Evolutionary conservation across 345 rosid genomes (phyloP).

Genomic region (Gossypium australe): DNA sequence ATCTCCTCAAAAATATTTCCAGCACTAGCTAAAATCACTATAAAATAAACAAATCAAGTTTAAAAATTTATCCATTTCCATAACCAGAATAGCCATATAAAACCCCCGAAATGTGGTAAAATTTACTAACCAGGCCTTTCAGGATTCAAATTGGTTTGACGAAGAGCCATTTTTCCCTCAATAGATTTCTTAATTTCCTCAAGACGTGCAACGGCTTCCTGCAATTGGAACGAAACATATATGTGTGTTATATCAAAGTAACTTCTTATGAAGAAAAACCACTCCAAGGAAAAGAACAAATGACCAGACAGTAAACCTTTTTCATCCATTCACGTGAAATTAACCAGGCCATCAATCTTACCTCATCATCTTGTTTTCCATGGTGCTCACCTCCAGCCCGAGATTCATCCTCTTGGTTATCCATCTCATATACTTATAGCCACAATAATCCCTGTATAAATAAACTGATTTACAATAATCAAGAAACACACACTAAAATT

Average conservation of each 20-base stretch:
- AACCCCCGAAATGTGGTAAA: background rate
- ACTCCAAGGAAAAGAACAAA: background rate
- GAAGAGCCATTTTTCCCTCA: slow-evolving; percentile 83
- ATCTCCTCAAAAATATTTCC: background rate
- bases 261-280: background rate
- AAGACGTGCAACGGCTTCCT: slow-evolving; percentile 89
- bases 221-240: slow-evolving; percentile 8
- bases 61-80: background rate
- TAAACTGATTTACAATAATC: background rate
- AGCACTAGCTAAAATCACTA: background rate
- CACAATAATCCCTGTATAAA: background rate
- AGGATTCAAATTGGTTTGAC: slow-evolving; percentile 86
- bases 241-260: background rate
- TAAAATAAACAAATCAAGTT: background rate
- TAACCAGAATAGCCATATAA: background rate
- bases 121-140: slow-evolving; percentile 79
- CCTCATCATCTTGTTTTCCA: slow-evolving; percentile 77
- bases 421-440: slow-evolving; percentile 33
- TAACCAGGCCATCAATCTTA: slow-evolving; percentile 15
- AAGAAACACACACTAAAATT: background rate
- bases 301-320: background rate
- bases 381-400: slow-evolving; percentile 38
- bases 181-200: slow-evolving; percentile 81
- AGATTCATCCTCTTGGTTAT: slow-evolving; percentile 58
- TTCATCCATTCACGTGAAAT: background rate